Base-by-base conservation (phyloP, 106 monocot species). In the Allium fistulosum region DNA sequence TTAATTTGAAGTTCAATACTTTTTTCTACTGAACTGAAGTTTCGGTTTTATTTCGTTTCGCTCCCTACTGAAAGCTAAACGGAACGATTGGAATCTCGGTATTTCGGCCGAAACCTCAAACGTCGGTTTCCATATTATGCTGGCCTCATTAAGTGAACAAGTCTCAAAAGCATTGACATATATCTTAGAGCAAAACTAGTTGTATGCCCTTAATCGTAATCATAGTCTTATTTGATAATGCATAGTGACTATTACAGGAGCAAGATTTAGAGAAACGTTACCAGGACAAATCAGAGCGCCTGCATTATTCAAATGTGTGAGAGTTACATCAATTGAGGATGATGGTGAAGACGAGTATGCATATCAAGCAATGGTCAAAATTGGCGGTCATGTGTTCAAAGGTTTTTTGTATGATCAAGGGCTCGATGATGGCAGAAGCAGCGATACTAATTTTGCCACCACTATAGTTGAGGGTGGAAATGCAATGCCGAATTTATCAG, bases 291-390 rank as follows among this genome's bases (percentile, higher is more conserved):
- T 84, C 17, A 11, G 66, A 11, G 84, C 80, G 17, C 80, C 82
- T 58, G 87, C 87, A 52, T 70, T 80, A 59, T 87, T 87, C 87
- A 80, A 73, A 50, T 88, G 88, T 71, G 84, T 88, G 65, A 70
- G 82, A 16, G 82, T 88, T 63, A 77, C 79, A 45, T 71, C 81
- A 16, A 61, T 82, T 15, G 84, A 85, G 61, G 84, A 82, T 56
- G 84, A 82, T 28, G 87, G 75, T 12, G 80, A 79, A 26, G 84
- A 84, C 76, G 82, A 82, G 69, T 80, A 73, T 51, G 88, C 88
- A 46, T 84, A 80, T 65, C 79, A 82, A 26, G 79, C 79, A 6
- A 71, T 71, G 61, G 88, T 84, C 15, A 81, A 59, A 49, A 82
- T 85, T 26, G 79, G 77, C 7, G 88, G 88, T 1, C 84, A 85